Base-by-base conservation (phyloP, 768 basidiomycete genomes). In the Royoungia palumana region DNA sequence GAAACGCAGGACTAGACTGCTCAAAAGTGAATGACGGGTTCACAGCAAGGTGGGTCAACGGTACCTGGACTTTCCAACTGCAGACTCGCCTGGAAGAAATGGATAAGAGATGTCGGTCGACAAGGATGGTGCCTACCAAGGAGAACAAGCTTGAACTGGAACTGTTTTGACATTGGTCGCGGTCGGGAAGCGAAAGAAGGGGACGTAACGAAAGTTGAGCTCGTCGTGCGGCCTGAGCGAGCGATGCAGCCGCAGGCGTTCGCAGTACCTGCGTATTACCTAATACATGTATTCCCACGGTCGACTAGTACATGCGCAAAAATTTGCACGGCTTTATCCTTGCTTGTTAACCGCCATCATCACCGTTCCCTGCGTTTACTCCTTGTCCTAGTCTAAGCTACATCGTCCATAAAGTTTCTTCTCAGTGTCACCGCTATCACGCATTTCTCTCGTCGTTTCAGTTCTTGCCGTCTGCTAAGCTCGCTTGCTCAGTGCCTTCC, bases 31-130 rank as follows among this genome's bases (percentile, higher is more conserved):
- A 51, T 43, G 53, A 64, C 62, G 68, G 65, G 36, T 32, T 49
- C 58, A 55, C 43, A n/a, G 41, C 35, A 27, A 32, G 36, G 32
- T 21, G 40, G 30, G 19, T 47, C 30, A 14, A 41, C 47, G 64
- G 47, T 70, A 90, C 90, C 89, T 91, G 52, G 88, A 91, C 77
- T 99, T 99, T 44, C 96, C 96, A 42, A 99, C 96, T 37, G 96
- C 95, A 35, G 90, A 94, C 75, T 97, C 94, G 61, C 94, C 94
- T 96, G 63, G 35, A 41, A 22, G 27, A 12, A 49, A 38, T 21
- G 51, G 11, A 55, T 64, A 30, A 59, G 54, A 22, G n/a, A 13
- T 30, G 0, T 14, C 8, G 39, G 5, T 10, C 19, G n/a, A 4
- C 24, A 10, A 28, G 5, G 27, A 12, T 1, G 25, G 28, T 17